Conservation (phyloP, 441 rosid species). For the Populus hybrid region DNA sequence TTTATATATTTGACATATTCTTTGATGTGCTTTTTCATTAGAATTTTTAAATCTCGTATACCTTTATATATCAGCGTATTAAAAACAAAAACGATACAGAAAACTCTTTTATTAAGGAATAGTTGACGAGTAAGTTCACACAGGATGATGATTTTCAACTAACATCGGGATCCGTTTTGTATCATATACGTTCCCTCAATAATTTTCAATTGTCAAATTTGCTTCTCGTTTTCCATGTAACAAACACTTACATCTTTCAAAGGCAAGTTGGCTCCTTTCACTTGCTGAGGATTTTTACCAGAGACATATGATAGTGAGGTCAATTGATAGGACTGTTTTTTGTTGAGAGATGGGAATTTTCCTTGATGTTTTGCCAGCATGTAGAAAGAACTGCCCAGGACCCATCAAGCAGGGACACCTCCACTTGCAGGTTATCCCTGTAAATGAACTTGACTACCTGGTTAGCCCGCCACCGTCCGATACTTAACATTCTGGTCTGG, state of each 20-base stretch:
- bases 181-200: constrained; percentile 6
- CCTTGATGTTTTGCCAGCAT: not conserved
- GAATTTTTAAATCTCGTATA: too few species aligned
- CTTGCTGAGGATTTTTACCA: constrained; percentile 9
- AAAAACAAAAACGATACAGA: not conserved
- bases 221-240: not conserved
- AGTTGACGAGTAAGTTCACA: constrained; percentile 1
- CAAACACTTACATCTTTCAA: not conserved
- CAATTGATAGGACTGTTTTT: too few species aligned
- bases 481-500: not conserved
- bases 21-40: too few species aligned
- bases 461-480: not conserved
- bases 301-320: not conserved
- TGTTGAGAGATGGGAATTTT: not conserved
- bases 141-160: constrained; percentile 5
- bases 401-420: constrained; percentile 9
- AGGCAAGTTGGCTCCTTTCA: constrained; percentile 9
- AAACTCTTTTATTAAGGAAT: not conserved
- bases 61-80: not conserved
- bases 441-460: constrained; percentile 16
- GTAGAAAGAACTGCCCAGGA: not conserved
- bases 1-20: too few species aligned
- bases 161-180: constrained; percentile 20
- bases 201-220: constrained; percentile 15
- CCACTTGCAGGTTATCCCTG: constrained; percentile 17